Percentiles rank a stretch among this genome's conserved stretches.
Conservation (phyloP, 192 early-diverging fungal species). For the Phycomyces nitens region DNA sequence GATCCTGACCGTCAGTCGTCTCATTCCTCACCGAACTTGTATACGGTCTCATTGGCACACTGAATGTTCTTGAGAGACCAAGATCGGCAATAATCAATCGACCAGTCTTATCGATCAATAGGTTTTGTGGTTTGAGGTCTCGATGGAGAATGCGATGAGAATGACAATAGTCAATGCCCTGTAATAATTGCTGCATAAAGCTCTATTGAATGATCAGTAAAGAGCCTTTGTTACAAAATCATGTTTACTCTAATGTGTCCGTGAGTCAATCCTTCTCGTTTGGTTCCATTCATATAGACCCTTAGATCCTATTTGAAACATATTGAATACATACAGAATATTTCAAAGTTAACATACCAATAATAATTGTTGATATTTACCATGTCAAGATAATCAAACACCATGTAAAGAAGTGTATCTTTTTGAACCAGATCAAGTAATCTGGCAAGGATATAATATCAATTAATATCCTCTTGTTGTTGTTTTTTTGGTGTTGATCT, state of each 20-base stretch:
- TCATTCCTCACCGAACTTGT: conserved; percentile 74
- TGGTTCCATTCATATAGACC: conserved; percentile 30
- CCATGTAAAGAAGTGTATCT: conserved; percentile 87
- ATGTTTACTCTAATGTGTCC: conserved; percentile 28
- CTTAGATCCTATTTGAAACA: conserved; percentile 25
- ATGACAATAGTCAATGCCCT: conserved; percentile 89
- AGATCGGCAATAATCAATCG: conserved; percentile 94
- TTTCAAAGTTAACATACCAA: conserved; percentile 20
- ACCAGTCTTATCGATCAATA: conserved; percentile 85
- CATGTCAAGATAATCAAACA: conserved; percentile 95
- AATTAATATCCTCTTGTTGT: not conserved
- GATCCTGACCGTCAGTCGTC: no score
- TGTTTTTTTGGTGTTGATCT: no score
- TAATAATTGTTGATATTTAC: conserved; percentile 33
- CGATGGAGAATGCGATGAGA: conserved; percentile 90
- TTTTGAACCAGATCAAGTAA: conserved; percentile 86
- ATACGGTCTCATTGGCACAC: conserved; percentile 86
- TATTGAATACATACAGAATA: not conserved
- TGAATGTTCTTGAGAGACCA: conserved; percentile 90
- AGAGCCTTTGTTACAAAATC: no score
- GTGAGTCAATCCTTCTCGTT: conserved; percentile 20
- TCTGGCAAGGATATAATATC: conserved; percentile 36
- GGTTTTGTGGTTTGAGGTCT: conserved; percentile 96
- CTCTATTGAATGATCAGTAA: no score
- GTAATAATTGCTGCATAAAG: conserved; percentile 86